These are phyloP conservation scores for Blastobotrys elegans DNA, from an alignment of 1,139 yeast genomes.

Conservation along the genomic window DNA sequence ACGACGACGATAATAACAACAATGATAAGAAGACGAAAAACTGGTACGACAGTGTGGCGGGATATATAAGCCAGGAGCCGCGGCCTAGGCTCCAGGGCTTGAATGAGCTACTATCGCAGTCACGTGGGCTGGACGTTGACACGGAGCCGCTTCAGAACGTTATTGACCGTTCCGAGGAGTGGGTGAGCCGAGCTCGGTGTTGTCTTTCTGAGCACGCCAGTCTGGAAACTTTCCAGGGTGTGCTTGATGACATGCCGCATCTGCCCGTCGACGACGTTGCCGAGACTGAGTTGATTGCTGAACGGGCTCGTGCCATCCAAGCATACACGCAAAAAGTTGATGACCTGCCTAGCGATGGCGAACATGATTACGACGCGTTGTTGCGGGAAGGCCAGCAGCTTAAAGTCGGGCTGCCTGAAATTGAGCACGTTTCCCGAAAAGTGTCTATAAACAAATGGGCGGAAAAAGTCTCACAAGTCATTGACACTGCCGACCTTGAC, in stretches of 20 bases:
- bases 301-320: constrained; percentile 50
- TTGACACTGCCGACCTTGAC: constrained; percentile 27
- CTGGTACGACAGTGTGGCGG: constrained; percentile 51
- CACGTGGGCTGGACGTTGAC: constrained; percentile 1
- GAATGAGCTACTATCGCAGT: constrained; percentile 32
- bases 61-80: constrained; percentile 39
- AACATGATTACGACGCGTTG: constrained; percentile 27
- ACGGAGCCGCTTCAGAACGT: constrained; percentile 37
- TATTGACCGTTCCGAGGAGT: constrained; percentile 42
- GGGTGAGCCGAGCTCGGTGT: constrained; percentile 55
- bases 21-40: no score
- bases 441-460: constrained; percentile 50
- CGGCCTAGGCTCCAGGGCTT: constrained; percentile 47
- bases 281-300: constrained; percentile 57
- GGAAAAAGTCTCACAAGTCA: constrained; percentile 29
- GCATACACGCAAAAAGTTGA: constrained; percentile 46
- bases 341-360: not conserved
- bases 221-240: constrained; percentile 29
- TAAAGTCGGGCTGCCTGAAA: constrained; percentile 52
- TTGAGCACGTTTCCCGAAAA: constrained; percentile 45
- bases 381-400: constrained; percentile 51
- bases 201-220: constrained; percentile 31
- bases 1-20: not conserved
- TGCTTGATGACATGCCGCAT: constrained; percentile 46
- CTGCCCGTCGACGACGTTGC: constrained; percentile 47